phyloP scores from a whole-genome alignment of 2,329 filamentous ascomycete species.

The Colletotrichum tropicicola region DNA sequence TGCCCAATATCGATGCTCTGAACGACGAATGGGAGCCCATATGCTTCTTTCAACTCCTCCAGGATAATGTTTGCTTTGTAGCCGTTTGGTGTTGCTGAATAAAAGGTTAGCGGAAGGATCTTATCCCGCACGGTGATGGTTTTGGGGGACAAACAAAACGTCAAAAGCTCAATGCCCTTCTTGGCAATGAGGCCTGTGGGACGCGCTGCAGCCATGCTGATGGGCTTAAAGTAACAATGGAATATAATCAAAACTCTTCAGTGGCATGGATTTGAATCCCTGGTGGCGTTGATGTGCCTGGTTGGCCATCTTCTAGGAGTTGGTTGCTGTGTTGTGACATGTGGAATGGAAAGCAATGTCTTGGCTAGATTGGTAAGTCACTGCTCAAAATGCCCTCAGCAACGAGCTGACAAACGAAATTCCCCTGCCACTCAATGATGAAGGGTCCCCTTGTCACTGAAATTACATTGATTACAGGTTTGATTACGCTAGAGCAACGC shows the following conservation, averaged over 20 bases:
- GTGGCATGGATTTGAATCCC: neutral
- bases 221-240: neutral
- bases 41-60: constrained; percentile 73
- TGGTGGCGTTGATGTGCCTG: too few relatives aligned
- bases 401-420: neutral
- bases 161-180: constrained; percentile 72
- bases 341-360: neutral
- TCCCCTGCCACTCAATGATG: neutral
- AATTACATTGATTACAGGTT: neutral
- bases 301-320: too few relatives aligned
- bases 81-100: constrained; percentile 59
- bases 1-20: constrained; percentile 67
- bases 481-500: neutral
- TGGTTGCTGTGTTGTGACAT: neutral
- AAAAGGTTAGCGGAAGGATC: too few relatives aligned
- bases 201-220: constrained; percentile 7
- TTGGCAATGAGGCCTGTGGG: constrained; percentile 66
- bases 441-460: neutral
- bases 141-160: constrained; percentile 48
- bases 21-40: constrained; percentile 61
- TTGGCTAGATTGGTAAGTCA: neutral
- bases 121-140: too few relatives aligned
- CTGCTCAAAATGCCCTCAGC: neutral
- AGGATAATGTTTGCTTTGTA: constrained; percentile 68
- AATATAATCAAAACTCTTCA: neutral